These are phyloP conservation scores for Lasiodiplodia sp. DNA, from an alignment of 2,329 filamentous ascomycete species.

Conservation along the genomic window DNA sequence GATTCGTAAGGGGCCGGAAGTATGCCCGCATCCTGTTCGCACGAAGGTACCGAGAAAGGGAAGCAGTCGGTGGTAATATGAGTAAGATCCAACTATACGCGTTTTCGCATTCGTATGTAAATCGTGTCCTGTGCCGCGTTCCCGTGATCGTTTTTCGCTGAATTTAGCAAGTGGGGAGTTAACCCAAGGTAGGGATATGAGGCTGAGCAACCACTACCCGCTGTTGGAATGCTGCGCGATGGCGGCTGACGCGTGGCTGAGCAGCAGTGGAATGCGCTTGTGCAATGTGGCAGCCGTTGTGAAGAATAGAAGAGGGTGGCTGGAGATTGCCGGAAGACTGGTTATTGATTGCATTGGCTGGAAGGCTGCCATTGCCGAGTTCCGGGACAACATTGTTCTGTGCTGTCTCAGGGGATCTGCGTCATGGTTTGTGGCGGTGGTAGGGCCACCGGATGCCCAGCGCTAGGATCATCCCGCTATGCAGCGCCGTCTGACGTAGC, in stretches of 20 bases:
- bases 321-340: background rate
- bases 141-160: background rate
- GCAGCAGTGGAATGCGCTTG: conserved; percentile 3
- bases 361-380: no score
- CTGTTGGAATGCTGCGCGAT: background rate
- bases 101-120: background rate
- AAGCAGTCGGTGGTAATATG: background rate
- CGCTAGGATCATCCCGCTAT: conserved; percentile 11
- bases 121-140: background rate
- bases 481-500: conserved; percentile 2
- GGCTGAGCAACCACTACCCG: background rate
- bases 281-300: background rate
- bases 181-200: background rate
- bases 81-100: background rate
- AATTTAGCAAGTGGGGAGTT: background rate
- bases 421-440: conserved; percentile 5
- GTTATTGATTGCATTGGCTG: background rate
- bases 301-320: background rate
- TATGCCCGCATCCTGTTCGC: background rate
- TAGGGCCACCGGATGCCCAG: background rate
- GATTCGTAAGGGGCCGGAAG: background rate
- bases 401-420: background rate
- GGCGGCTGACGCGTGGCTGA: conserved; percentile 4
- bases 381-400: no score
- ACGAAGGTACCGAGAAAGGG: background rate